Conservation (phyloP, 2,329 filamentous ascomycete genomes). For the Apiospora koreana region DNA sequence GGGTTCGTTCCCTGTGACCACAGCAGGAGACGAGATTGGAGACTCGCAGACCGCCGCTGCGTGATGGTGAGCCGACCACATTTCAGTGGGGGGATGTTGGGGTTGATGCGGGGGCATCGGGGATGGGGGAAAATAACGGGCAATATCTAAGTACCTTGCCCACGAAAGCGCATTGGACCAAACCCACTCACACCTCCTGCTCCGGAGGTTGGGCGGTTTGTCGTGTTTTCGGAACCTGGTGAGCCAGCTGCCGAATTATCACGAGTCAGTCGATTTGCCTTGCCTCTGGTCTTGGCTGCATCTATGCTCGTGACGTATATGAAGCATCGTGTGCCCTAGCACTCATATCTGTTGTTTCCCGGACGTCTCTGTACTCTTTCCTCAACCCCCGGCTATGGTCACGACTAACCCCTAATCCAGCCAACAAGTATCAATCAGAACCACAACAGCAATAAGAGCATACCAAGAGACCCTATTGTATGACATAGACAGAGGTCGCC, state of each 20-base stretch:
- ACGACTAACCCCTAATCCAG: not conserved
- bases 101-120: not conserved
- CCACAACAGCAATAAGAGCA: not conserved
- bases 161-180: not conserved
- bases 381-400: not conserved
- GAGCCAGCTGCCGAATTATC: not conserved
- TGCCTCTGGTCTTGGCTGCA: not conserved
- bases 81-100: not conserved
- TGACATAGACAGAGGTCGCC: not conserved
- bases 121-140: not conserved
- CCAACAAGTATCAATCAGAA: not conserved
- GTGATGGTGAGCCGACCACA: not conserved
- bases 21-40: no score
- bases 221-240: not conserved
- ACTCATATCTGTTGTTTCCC: not conserved
- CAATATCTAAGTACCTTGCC: not conserved
- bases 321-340: conserved; percentile 4
- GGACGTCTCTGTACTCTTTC: not conserved
- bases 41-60: not conserved
- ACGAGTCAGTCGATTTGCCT: not conserved
- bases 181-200: not conserved
- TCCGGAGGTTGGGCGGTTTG: not conserved
- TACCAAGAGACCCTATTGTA: not conserved
- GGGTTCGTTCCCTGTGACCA: not conserved
- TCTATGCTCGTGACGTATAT: conserved; percentile 1